phyloP scores from a whole-genome alignment of 1,284 basidiomycete genomes.

The Marasmius sp. region DNA sequence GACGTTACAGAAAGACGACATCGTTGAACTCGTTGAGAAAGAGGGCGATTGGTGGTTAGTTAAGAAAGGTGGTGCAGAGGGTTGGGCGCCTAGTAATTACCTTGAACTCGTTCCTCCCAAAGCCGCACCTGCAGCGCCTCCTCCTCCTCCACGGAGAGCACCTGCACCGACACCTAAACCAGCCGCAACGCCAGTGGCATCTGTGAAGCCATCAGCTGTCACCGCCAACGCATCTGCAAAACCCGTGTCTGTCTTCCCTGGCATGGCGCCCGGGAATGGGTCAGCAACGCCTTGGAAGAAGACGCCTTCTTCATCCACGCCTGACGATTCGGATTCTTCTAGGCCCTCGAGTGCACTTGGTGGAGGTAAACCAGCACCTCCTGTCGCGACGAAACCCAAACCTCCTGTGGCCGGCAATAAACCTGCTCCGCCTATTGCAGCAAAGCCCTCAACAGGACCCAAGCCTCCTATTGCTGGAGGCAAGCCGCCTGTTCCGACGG shows the following conservation, averaged over 20 bases:
- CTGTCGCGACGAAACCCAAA: constrained; percentile 52
- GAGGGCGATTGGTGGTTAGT: constrained; percentile 91
- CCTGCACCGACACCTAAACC: constrained; percentile 24
- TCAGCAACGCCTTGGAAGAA: constrained; percentile 77
- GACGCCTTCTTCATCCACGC: constrained; percentile 33
- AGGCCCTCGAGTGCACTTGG: constrained; percentile 54
- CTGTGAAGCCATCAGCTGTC: constrained; percentile 43
- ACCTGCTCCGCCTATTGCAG: constrained; percentile 50
- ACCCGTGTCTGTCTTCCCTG: constrained; percentile 73
- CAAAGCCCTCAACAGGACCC: constrained; percentile 48
- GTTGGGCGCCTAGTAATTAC: constrained; percentile 96
- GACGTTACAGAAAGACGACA: constrained; percentile 85
- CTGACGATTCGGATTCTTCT: constrained; percentile 46
- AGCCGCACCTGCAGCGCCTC: constrained; percentile 63
- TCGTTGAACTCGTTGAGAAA: constrained; percentile 92
- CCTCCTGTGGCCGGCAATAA: constrained; percentile 17
- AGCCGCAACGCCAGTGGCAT: constrained; percentile 27
- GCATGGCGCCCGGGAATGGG: constrained; percentile 64
- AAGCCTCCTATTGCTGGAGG: constrained; percentile 28
- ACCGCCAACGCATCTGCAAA: constrained; percentile 59
- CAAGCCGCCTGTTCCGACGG: constrained; percentile 62
- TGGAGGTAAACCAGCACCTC: constrained; percentile 42
- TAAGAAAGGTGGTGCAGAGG: constrained; percentile 81
- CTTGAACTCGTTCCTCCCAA: constrained; percentile 75
- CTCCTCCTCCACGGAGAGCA: constrained; percentile 61